These are phyloP conservation scores for Phoenix dactylifera DNA, from an alignment of 176 grass and related monocot genomes.

Conservation along the genomic window DNA sequence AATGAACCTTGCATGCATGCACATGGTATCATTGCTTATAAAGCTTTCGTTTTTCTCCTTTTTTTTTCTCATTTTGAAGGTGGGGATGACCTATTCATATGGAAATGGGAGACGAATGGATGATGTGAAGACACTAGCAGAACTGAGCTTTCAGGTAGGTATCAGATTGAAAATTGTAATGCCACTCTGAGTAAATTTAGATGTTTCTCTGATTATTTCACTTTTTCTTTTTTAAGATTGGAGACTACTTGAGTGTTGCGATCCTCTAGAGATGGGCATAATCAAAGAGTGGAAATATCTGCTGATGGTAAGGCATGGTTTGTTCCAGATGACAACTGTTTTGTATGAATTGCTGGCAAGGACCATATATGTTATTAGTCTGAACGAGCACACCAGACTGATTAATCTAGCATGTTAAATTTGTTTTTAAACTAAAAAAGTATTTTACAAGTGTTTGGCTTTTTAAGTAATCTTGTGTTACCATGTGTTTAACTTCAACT, in stretches of 20 bases:
- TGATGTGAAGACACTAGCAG: constrained; percentile 70
- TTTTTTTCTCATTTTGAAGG: constrained; percentile 32
- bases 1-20: too few relatives aligned
- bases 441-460: too few relatives aligned
- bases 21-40: too few relatives aligned
- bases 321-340: too few relatives aligned
- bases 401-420: too few relatives aligned
- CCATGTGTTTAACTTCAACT: too few relatives aligned
- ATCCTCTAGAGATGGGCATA: constrained; percentile 26
- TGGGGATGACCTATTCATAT: constrained; percentile 70
- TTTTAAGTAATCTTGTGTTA: too few relatives aligned
- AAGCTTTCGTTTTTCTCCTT: background rate
- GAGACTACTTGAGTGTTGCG: constrained; percentile 76
- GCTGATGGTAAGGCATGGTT: too few relatives aligned
- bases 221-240: constrained; percentile 31
- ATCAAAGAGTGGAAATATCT: background rate
- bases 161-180: background rate
- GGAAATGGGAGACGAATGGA: constrained; percentile 61
- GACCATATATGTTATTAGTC: too few relatives aligned
- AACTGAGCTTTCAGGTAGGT: constrained; percentile 79
- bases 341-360: too few relatives aligned
- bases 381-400: too few relatives aligned
- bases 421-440: too few relatives aligned
- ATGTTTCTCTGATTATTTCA: constrained; percentile 4
- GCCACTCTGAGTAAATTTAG: background rate